Percentiles rank a stretch among this genome's conserved stretches.
phyloP scores from a whole-genome alignment of 2,329 filamentous ascomycete species.

The Fusarium paranaense region DNA sequence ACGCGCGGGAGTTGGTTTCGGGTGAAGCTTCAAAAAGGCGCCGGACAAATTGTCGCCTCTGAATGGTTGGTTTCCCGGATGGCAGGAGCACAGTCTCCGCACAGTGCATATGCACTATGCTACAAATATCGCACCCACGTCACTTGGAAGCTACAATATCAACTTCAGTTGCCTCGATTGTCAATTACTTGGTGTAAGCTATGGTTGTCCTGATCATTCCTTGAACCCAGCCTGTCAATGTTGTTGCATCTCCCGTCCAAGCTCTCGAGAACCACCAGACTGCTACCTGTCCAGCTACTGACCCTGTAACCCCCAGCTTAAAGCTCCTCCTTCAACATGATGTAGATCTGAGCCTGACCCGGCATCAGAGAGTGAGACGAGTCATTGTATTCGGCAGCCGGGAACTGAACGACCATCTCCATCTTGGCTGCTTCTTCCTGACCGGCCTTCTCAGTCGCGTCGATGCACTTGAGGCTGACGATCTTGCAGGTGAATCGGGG shows the following conservation, averaged over 20 bases:
- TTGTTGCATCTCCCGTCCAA: neutral
- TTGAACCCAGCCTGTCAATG: neutral
- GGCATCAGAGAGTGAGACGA: constrained; percentile 25
- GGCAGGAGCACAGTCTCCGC: constrained; percentile 31
- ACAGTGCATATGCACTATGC: constrained; percentile 37
- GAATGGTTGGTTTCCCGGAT: constrained; percentile 27
- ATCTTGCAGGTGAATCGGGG: constrained; percentile 24
- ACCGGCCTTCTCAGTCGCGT: neutral
- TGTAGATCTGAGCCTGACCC: constrained; percentile 16
- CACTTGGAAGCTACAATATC: neutral
- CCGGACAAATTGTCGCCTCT: constrained; percentile 41
- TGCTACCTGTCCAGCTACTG: neutral
- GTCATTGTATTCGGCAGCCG: constrained; percentile 23
- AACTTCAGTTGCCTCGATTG: neutral
- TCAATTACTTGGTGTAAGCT: neutral
- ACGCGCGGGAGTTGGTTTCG: constrained; percentile 37
- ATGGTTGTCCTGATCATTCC: neutral
- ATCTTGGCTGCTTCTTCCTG: constrained; percentile 6
- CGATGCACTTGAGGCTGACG: constrained; percentile 10
- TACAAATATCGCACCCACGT: neutral
- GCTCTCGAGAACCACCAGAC: neutral
- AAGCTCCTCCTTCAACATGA: constrained; percentile 29
- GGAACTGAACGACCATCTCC: constrained; percentile 26
- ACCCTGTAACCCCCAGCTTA: neutral
- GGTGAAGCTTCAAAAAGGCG: constrained; percentile 41